A percentile compares a stretch with the other conserved stretches of the same genome.
These are phyloP conservation scores for Rhizomucor pusillus DNA, from an alignment of 371 early-diverging fungal species.

Conservation along the genomic window DNA sequence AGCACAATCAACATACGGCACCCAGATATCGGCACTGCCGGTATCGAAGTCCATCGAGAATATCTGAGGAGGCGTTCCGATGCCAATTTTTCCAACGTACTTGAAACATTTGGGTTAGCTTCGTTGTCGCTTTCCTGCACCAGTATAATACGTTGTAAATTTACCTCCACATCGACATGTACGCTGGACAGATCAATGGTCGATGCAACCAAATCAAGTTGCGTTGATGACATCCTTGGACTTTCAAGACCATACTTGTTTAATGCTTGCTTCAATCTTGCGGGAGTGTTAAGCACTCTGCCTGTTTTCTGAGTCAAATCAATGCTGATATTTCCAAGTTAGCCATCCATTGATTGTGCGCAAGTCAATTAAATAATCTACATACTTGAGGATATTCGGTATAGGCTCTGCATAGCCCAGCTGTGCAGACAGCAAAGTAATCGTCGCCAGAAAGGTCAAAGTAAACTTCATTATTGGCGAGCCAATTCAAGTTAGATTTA, in stretches of 20 bases:
- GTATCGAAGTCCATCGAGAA: constrained; percentile 58
- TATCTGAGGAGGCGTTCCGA: constrained; percentile 54
- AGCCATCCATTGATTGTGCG: not conserved
- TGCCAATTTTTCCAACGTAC: constrained; percentile 51
- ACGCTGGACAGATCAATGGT: constrained; percentile 27
- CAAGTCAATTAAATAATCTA: not conserved
- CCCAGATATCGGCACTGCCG: constrained; percentile 56
- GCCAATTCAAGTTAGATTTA: not conserved
- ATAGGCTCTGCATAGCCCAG: not conserved
- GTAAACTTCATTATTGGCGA: constrained; percentile 1
- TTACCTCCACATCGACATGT: constrained; percentile 40
- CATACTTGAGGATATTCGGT: not conserved
- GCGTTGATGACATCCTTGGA: constrained; percentile 5
- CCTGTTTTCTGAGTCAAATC: constrained; percentile 20
- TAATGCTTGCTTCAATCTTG: constrained; percentile 21
- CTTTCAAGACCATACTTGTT: constrained; percentile 31
- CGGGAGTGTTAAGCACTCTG: constrained; percentile 25
- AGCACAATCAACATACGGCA: constrained; percentile 34
- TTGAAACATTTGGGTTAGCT: constrained; percentile 8
- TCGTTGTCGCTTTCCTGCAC: not conserved
- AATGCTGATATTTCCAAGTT: constrained; percentile 15
- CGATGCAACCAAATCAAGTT: constrained; percentile 14
- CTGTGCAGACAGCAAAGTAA: not conserved
- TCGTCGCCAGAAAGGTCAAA: not conserved
- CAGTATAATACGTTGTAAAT: not conserved